These are phyloP conservation scores for Curvularia sp. DNA, from an alignment of 2,329 filamentous ascomycete genomes.

Conservation along the genomic window DNA sequence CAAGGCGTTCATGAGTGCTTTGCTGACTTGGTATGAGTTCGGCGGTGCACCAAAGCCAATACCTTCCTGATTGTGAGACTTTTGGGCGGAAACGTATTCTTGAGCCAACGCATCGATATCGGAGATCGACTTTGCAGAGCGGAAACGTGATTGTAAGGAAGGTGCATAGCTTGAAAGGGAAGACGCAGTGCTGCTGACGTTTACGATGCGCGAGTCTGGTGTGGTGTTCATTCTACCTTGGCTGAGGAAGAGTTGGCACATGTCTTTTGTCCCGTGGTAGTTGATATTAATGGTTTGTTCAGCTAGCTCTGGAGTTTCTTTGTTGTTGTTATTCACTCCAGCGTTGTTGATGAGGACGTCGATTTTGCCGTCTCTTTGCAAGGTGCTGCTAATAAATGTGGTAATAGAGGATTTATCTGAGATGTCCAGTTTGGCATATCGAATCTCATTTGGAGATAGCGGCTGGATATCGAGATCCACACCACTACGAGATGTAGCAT, in stretches of 20 bases:
- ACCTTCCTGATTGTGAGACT: constrained; percentile 2
- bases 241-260: constrained; percentile 25
- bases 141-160: constrained; percentile 5
- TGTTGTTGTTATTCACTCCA: constrained; percentile 27
- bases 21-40: constrained; percentile 35
- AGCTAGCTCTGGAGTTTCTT: constrained; percentile 19
- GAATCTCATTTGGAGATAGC: constrained; percentile 16
- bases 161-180: constrained; percentile 18
- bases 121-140: not conserved
- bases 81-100: constrained; percentile 6
- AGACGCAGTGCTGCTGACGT: constrained; percentile 22
- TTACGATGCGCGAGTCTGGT: constrained; percentile 27
- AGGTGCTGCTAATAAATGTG: constrained; percentile 17
- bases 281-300: constrained; percentile 24
- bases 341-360: constrained; percentile 37
- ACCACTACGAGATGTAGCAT: constrained; percentile 32
- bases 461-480: constrained; percentile 17
- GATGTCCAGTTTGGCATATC: constrained; percentile 28
- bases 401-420: constrained; percentile 22
- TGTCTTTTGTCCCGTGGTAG: constrained; percentile 28
- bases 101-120: constrained; percentile 16
- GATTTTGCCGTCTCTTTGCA: constrained; percentile 14
- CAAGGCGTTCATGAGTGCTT: constrained; percentile 28
- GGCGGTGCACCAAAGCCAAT: constrained; percentile 21
- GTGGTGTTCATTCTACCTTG: constrained; percentile 10